These are phyloP conservation scores for Pleurotus pulmonarius DNA, from an alignment of 768 basidiomycete species.

Conservation along the genomic window DNA sequence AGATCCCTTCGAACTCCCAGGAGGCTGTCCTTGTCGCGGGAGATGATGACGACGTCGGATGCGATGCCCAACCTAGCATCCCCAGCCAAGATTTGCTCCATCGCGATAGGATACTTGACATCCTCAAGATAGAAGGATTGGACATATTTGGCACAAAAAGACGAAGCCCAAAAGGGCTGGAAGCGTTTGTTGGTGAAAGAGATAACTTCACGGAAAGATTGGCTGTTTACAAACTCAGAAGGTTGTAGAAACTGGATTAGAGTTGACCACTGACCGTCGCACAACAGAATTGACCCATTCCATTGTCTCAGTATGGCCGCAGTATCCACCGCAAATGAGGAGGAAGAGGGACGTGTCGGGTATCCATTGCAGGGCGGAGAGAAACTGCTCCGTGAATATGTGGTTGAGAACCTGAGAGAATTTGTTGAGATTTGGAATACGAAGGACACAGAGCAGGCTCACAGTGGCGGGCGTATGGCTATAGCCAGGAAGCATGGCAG, in stretches of 20 bases:
- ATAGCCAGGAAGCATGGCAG: too few species aligned
- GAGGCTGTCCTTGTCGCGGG: too few species aligned
- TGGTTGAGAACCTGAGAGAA: neutral
- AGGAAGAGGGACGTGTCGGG: neutral
- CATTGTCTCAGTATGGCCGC: neutral
- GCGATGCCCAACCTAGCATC: neutral
- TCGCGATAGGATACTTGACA: neutral
- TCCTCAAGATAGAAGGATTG: neutral
- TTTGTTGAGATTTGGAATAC: neutral
- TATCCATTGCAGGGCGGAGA: neutral
- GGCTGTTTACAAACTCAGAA: neutral
- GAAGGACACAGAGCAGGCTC: too few species aligned
- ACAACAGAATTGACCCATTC: neutral
- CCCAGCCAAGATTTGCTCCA: neutral
- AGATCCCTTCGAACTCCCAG: too few species aligned
- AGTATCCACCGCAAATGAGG: neutral
- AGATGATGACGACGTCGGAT: neutral
- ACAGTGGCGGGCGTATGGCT: too few species aligned
- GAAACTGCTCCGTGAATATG: neutral
- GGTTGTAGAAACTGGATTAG: too few species aligned
- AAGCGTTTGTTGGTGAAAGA: neutral
- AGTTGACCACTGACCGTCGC: neutral
- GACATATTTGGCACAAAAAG: neutral
- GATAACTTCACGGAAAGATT: neutral
- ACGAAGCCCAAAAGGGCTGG: neutral